A percentile compares a stretch with the other conserved stretches of the same genome.
phyloP scores from a whole-genome alignment of 2,329 filamentous ascomycete genomes.

The Arachnomyces sp. region DNA sequence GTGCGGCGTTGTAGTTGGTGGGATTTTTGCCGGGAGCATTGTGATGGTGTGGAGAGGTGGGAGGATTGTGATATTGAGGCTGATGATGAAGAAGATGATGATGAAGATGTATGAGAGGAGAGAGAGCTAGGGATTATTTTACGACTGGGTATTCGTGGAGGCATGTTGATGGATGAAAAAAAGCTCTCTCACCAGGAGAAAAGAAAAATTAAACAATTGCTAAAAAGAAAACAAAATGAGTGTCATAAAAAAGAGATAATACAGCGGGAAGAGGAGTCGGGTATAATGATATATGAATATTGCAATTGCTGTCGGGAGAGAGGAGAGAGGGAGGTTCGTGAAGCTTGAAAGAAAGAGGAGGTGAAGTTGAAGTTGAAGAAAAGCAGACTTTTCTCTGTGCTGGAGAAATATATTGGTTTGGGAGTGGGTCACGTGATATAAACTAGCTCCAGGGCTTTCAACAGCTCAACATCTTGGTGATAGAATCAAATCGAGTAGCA shows the following conservation, averaged over 20 bases:
- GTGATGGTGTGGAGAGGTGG: slow-evolving; percentile 7
- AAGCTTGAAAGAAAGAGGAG: too few relatives aligned
- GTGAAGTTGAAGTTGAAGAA: too few relatives aligned
- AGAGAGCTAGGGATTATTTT: slow-evolving; percentile 26
- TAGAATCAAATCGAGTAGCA: too few relatives aligned
- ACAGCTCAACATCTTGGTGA: too few relatives aligned
- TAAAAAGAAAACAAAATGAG: background rate
- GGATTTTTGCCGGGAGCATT: slow-evolving; percentile 9
- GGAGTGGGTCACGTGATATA: too few relatives aligned
- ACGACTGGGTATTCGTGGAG: slow-evolving; percentile 32
- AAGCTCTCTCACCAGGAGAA: slow-evolving; percentile 2
- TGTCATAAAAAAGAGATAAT: slow-evolving; percentile 1
- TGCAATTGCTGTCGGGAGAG: background rate
- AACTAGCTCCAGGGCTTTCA: too few relatives aligned
- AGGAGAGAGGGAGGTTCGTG: too few relatives aligned
- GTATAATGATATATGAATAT: background rate
- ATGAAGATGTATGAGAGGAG: slow-evolving; percentile 13
- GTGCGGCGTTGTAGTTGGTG: too few relatives aligned
- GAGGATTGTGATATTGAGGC: slow-evolving; percentile 15
- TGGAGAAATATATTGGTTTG: too few relatives aligned
- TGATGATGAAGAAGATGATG: slow-evolving; percentile 22
- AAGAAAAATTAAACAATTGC: background rate
- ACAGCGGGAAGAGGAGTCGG: background rate
- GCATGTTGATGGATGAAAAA: slow-evolving; percentile 21
- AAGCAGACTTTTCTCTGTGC: too few relatives aligned